Base-by-base conservation (phyloP, 345 rosid species). In the Salix koriyanagi region DNA sequence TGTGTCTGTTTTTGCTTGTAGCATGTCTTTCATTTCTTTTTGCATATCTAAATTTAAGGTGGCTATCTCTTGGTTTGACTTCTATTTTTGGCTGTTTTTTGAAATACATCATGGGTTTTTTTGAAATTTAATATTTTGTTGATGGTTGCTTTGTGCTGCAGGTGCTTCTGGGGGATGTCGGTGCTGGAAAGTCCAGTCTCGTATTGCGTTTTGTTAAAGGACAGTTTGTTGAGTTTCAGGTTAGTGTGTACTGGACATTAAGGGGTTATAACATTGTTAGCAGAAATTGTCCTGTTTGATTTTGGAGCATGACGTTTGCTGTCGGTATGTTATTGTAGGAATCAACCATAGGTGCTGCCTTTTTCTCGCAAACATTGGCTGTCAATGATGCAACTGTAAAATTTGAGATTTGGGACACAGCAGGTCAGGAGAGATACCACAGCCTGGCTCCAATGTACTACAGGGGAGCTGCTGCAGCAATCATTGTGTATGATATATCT, bases 381-480 rank as follows among this genome's bases (percentile, higher is more conserved):
- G 98, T 90, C 46, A 92, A 92, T 78, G 98, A 93, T 75, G 95
- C 94, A 0, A 93, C 97, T 26, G 95, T 96, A 2, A 96, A 96
- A 80, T 96, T 96, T 87, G 99, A 96, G 88, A 96, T 96, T 18
- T 96, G 99, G 99, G 99, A 96, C 84, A 96, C 99, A 44, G 99
- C 99, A 0, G 99, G 99, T 41, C 99, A 96, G 77, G 97, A 96
- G 88, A 87, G 97, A 41, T 96, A 96, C 75, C 99, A 93, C 79
- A 96, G 99, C 80, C 86, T 96, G 83, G 99, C 99, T 67, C 99
- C 99, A 44, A 96, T 96, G 99, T 92, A 96, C 83, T 93, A 96
- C 74, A 86, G 99, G 70, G 97, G 99, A 79, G 99, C 98, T 70
- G 99, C 94, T 4, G 97, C 97, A 71, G 97, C 98, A 28, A 81